phyloP scores from a whole-genome alignment of 257 asterid species.

The Plantago major region DNA sequence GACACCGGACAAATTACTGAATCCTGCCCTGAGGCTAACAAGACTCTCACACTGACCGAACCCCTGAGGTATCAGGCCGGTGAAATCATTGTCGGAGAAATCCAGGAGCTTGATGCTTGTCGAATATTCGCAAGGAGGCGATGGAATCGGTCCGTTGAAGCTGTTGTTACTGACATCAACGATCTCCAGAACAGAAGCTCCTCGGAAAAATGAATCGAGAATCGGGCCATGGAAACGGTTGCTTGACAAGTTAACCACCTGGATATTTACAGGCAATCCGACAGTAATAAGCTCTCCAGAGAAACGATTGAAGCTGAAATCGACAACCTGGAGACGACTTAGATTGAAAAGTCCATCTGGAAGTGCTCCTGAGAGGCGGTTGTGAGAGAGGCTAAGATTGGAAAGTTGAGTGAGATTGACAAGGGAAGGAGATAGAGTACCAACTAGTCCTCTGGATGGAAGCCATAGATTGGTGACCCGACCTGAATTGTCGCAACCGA shows the following conservation, averaged over 20 bases:
- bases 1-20: constrained; percentile 51
- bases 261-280: constrained; percentile 35
- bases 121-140: neutral
- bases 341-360: constrained; percentile 57
- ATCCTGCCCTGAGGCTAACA: constrained; percentile 63
- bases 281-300: constrained; percentile 35
- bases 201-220: constrained; percentile 37
- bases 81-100: constrained; percentile 67
- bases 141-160: constrained; percentile 63
- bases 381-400: constrained; percentile 52
- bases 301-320: constrained; percentile 71
- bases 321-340: constrained; percentile 34
- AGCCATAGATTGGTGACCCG: constrained; percentile 52
- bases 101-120: constrained; percentile 54
- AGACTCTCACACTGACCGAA: constrained; percentile 47
- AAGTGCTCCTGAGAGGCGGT: constrained; percentile 53
- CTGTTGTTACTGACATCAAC: constrained; percentile 77
- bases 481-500: constrained; percentile 55
- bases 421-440: constrained; percentile 43
- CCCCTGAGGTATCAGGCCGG: constrained; percentile 49
- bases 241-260: constrained; percentile 55
- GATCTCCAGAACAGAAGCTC: constrained; percentile 38
- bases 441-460: constrained; percentile 59
- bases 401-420: constrained; percentile 52
- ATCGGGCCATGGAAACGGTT: constrained; percentile 60